These are phyloP conservation scores for Blumeria hordei DNA, from an alignment of 2,329 filamentous ascomycete genomes.

Conservation along the genomic window DNA sequence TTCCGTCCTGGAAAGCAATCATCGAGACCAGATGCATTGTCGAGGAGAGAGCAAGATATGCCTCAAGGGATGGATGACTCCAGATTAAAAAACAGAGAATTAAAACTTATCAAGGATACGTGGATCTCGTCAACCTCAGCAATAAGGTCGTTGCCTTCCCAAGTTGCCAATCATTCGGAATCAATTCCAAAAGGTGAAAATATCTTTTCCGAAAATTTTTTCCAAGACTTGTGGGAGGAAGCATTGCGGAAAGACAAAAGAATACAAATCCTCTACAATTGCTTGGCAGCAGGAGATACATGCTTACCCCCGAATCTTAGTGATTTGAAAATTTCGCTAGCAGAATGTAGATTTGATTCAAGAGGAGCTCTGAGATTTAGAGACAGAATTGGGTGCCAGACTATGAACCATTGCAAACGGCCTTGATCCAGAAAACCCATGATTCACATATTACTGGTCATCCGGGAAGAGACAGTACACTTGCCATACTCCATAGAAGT, in stretches of 20 bases:
- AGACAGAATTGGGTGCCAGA: not conserved
- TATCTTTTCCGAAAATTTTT: not conserved
- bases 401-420: not conserved
- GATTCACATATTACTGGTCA: not conserved
- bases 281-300: not conserved
- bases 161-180: not conserved
- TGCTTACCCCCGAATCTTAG: not conserved
- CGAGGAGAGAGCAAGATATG: not conserved
- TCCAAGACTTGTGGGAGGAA: not conserved
- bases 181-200: not conserved
- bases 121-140: not conserved
- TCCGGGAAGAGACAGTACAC: not conserved
- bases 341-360: not conserved
- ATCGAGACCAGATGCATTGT: not conserved
- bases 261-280: not conserved
- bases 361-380: not conserved
- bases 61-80: not conserved
- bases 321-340: not conserved
- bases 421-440: not conserved
- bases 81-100: not conserved
- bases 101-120: not conserved
- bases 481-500: not conserved
- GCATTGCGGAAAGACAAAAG: not conserved
- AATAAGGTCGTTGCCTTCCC: not conserved
- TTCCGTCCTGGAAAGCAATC: not conserved